These are phyloP conservation scores for Canavalia ensiformis DNA, from an alignment of 306 rosid species.

Conservation along the genomic window DNA sequence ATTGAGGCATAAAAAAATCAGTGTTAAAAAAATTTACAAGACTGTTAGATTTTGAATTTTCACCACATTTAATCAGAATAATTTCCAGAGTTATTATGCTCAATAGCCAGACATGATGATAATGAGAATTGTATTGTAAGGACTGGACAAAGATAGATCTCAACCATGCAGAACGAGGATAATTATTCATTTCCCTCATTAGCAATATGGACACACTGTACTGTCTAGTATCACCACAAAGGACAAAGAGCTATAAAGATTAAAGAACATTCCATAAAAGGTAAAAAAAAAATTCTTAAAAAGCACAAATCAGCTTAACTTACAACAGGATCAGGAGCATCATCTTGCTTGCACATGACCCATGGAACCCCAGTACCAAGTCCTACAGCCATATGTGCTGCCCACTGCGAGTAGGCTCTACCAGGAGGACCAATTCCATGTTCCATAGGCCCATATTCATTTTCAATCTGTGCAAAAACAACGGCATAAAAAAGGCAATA, in stretches of 20 bases:
- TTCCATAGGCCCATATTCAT: conserved; percentile 96
- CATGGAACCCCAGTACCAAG: conserved; percentile 97
- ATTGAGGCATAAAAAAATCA: too few species aligned
- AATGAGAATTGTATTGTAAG: conserved; percentile 33
- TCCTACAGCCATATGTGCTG: conserved; percentile 92
- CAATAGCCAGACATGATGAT: conserved; percentile 39
- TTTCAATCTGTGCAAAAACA: conserved; percentile 80
- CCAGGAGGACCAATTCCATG: conserved; percentile 90
- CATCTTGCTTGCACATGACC: conserved; percentile 99
- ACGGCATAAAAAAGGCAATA: conserved; percentile 39
- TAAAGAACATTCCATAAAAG: conserved; percentile 34
- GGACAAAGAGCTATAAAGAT: conserved; percentile 22
- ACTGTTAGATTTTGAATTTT: conserved; percentile 12
- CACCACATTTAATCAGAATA: conserved; percentile 30
- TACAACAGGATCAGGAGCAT: conserved; percentile 99
- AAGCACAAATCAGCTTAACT: conserved; percentile 51
- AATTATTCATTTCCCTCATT: conserved; percentile 45
- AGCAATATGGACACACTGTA: conserved; percentile 47
- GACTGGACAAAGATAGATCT: conserved; percentile 40
- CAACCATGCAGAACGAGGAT: conserved; percentile 52
- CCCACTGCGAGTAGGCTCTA: conserved; percentile 85
- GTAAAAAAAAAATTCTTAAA: conserved; percentile 35
- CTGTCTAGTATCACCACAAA: conserved; percentile 55
- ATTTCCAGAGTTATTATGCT: conserved; percentile 42
- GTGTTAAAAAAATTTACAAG: conserved; percentile 4